Percentiles rank a stretch among this genome's conserved stretches.
phyloP scores from a whole-genome alignment of 192 early-diverging fungal genomes.

The Coemansia sp. region DNA sequence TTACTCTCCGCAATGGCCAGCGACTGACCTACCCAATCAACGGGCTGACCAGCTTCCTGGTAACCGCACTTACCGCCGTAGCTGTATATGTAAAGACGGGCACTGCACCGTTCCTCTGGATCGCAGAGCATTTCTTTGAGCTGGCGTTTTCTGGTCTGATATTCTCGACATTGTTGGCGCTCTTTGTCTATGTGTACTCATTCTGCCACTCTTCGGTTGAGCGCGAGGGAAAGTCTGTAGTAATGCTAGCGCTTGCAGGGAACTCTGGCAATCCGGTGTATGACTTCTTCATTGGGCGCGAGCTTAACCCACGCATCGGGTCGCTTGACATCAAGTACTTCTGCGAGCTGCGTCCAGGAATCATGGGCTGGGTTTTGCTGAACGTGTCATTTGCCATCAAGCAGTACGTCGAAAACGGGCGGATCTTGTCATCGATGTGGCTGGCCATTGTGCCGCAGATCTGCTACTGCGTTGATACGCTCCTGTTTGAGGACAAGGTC shows the following conservation, averaged over 20 bases:
- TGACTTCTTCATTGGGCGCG: conserved; percentile 95
- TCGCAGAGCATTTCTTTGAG: conserved; percentile 75
- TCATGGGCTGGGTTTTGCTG: conserved; percentile 86
- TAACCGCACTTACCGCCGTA: conserved; percentile 50
- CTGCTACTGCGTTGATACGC: conserved; percentile 83
- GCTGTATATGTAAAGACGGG: conserved; percentile 55
- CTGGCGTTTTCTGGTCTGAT: conserved; percentile 68
- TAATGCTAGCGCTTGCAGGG: conserved; percentile 78
- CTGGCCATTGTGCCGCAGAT: conserved; percentile 74
- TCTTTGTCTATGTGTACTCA: conserved; percentile 72
- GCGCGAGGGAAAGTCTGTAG: conserved; percentile 25
- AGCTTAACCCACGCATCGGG: conserved; percentile 89
- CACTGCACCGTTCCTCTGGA: conserved; percentile 65
- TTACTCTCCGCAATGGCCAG: conserved; percentile 65
- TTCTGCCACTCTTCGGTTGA: conserved; percentile 55
- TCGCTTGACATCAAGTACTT: conserved; percentile 91
- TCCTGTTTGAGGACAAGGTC: conserved; percentile 66
- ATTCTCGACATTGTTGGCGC: conserved; percentile 61
- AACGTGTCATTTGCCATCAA: conserved; percentile 74
- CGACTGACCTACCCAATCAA: conserved; percentile 84
- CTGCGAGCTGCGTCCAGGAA: conserved; percentile 87
- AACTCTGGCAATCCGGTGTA: conserved; percentile 90
- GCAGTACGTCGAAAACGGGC: conserved; percentile 67
- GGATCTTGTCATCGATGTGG: conserved; percentile 72
- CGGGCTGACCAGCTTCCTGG: conserved; percentile 61